A percentile compares a stretch with the other conserved stretches of the same genome.
Evolutionary conservation across 371 early-diverging fungal species (phyloP).

Genomic region (Actinomortierella ambigua): DNA sequence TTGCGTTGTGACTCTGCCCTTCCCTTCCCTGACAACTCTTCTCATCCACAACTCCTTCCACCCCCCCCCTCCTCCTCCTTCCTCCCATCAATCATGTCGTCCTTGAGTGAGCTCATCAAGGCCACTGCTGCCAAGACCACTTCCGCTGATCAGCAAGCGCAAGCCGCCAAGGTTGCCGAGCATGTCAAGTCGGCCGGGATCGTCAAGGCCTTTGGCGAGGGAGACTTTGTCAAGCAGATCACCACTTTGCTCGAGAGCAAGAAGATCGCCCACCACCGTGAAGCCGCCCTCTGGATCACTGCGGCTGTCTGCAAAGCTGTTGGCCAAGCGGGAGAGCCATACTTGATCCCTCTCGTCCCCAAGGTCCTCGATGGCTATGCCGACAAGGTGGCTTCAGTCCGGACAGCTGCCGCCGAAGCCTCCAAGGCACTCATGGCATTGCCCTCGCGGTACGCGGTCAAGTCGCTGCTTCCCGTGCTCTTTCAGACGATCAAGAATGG

Average conservation of each 20-base stretch:
- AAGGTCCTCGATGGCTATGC: conserved; percentile 52
- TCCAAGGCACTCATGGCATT: conserved; percentile 50
- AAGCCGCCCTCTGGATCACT: conserved; percentile 57
- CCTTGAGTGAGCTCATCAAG: conserved; percentile 26
- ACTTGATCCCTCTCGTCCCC: conserved; percentile 54
- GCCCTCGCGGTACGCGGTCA: conserved; percentile 50
- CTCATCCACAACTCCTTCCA: background rate
- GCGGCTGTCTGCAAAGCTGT: conserved; percentile 48
- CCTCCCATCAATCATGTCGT: background rate
- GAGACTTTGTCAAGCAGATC: conserved; percentile 29
- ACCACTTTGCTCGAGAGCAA: conserved; percentile 46
- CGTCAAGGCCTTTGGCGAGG: conserved; percentile 25
- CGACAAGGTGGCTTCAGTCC: conserved; percentile 60
- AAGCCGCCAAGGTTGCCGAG: conserved; percentile 22
- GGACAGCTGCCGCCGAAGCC: conserved; percentile 59
- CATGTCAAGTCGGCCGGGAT: conserved; percentile 36
- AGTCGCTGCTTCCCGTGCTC: conserved; percentile 53
- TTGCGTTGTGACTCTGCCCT: background rate
- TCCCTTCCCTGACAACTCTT: background rate
- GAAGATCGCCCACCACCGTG: conserved; percentile 55
- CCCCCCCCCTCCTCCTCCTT: background rate
- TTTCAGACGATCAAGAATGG: conserved; percentile 57
- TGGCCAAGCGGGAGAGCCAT: conserved; percentile 59
- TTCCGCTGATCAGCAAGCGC: conserved; percentile 11
- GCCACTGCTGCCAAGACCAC: conserved; percentile 26